Base-by-base conservation (phyloP, 2,329 filamentous ascomycete species). In the Trichoderma afroharzianum region DNA sequence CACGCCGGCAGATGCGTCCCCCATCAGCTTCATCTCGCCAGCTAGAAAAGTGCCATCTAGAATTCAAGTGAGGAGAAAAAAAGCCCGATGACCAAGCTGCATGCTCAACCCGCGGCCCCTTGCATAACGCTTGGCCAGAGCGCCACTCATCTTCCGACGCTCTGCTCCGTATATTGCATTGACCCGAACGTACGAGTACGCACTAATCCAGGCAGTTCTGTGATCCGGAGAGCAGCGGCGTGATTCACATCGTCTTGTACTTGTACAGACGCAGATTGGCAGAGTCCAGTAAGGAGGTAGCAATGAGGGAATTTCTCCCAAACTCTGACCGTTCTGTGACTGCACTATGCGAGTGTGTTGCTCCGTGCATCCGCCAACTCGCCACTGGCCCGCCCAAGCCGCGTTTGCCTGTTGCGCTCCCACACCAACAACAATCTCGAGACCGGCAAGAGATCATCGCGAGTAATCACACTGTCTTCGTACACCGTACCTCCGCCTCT, bases 371-470 rank as follows among this genome's bases (percentile, higher is more conserved):
- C 66, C 66, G 57, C 66, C 66, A 30, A 26, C 26, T 69, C 57
- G 66, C 66, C 66, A 69, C 66, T 69, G 66, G 64, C 64, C 64
- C 64, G 64, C 64, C 14, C 55, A 68, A 43, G 64, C 64, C 64
- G 66, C 66, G 36, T 68, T 61, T 68, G 66, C 55, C 55, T 68
- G 64, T 11, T 68, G 55, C 53, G n/a, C 66, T 61, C 8, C 55
- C 66, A 69, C 66, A 69, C 66, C 66, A 61, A 58, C 63, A 57
- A 26, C 30, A 67, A 15, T 11, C 21, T 63, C 24, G 24, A 39
- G 36, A 28, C 28, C n/a, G 55, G 28, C 15, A 24, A 21, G 33
- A 36, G 33, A 59, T 68, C 64, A 33, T 58, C 50, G 21, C 63
- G 55, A 55, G 47, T 57, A 26, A 24, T 55, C 43, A 33, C 11